Evolutionary conservation across 2,329 filamentous ascomycete genomes (phyloP).

Genomic region (Scopulariopsis brevicaulis): DNA sequence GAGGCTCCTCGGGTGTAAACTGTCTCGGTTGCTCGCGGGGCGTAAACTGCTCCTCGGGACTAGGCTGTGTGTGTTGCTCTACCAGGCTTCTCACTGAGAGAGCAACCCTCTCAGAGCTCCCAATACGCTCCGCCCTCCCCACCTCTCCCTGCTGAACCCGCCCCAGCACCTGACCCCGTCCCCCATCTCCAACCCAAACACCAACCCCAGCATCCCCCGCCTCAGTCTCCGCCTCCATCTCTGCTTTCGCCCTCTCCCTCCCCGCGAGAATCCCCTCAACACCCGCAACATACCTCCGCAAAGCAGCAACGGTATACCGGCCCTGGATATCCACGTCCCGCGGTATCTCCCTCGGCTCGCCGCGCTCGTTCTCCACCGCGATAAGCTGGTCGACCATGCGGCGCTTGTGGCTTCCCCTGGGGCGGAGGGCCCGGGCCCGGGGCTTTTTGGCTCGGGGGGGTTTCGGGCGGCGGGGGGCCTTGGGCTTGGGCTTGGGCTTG

Average conservation of each 20-base stretch:
- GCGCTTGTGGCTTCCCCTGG: not conserved
- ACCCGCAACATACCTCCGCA: not conserved
- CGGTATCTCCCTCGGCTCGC: not conserved
- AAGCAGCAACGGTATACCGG: not conserved
- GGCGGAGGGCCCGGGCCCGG: not conserved
- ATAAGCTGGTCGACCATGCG: not conserved
- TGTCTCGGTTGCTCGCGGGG: not conserved
- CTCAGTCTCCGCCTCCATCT: not conserved
- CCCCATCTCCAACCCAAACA: too few relatives aligned
- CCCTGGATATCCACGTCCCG: not conserved
- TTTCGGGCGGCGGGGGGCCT: not conserved
- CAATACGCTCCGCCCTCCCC: too few relatives aligned
- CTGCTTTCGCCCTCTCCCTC: not conserved
- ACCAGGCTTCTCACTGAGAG: too few relatives aligned
- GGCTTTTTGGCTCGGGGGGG: not conserved
- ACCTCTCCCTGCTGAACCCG: too few relatives aligned
- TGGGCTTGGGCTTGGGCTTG: too few relatives aligned
- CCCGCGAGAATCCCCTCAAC: not conserved
- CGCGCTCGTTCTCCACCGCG: not conserved
- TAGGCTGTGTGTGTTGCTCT: too few relatives aligned
- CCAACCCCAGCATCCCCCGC: not conserved
- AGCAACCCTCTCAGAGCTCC: too few relatives aligned
- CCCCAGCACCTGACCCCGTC: too few relatives aligned
- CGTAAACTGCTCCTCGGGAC: not conserved
- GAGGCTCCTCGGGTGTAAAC: not conserved